A percentile compares a stretch with the other conserved stretches of the same genome.
Conservation (phyloP, 257 asterid species). For the Catharanthus roseus region DNA sequence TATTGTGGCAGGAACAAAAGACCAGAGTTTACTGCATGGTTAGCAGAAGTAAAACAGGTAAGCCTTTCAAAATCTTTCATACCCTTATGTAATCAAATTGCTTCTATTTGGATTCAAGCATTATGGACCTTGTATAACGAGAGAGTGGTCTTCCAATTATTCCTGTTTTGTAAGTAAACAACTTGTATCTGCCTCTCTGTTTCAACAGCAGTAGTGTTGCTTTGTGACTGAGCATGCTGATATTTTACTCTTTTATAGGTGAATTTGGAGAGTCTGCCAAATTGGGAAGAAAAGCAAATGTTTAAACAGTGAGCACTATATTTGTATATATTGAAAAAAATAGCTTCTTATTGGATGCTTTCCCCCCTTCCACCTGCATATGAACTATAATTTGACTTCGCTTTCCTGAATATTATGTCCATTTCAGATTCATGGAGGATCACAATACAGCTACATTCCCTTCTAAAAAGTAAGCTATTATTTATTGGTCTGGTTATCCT, state of each 20-base stretch:
- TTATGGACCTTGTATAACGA: neutral
- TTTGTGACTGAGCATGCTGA: slow-evolving; percentile 8
- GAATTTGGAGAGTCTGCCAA: slow-evolving; percentile 88
- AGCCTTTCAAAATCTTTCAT: neutral
- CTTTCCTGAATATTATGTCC: slow-evolving; percentile 7
- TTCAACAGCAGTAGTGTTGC: slow-evolving; percentile 4
- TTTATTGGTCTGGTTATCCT: slow-evolving; percentile 13
- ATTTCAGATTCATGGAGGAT: slow-evolving; percentile 94
- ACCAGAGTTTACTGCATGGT: slow-evolving; percentile 98
- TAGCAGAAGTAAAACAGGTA: slow-evolving; percentile 84
- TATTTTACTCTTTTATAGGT: slow-evolving; percentile 44
- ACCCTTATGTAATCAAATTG: neutral
- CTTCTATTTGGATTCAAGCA: neutral
- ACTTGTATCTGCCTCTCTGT: neutral
- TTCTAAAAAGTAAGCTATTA: slow-evolving; percentile 77
- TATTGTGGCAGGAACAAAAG: slow-evolving; percentile 68
- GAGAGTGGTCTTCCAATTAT: neutral
- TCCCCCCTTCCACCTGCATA: no score
- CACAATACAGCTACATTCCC: slow-evolving; percentile 99
- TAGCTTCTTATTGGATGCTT: neutral
- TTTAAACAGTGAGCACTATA: slow-evolving; percentile 67
- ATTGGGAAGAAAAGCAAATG: slow-evolving; percentile 93
- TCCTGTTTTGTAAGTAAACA: neutral
- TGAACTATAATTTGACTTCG: slow-evolving; percentile 7
- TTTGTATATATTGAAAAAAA: neutral